Conservation (phyloP, 768 basidiomycete species). For the Russula virescens region DNA sequence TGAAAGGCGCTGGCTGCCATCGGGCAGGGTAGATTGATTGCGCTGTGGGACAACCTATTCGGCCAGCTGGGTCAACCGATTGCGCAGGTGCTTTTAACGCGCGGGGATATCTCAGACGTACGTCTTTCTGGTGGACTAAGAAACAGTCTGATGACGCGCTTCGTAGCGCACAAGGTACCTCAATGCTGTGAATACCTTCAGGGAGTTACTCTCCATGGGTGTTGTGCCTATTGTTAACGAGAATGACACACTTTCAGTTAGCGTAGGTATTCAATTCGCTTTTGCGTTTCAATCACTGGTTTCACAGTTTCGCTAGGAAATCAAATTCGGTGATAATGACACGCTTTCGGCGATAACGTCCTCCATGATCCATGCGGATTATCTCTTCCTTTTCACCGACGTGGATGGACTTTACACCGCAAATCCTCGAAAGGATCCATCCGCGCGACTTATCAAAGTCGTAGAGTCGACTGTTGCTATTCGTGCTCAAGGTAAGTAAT, state of each 20-base stretch:
- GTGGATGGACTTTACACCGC: conserved; percentile 94
- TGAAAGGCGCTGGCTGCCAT: conserved; percentile 89
- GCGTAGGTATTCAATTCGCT: conserved; percentile 48
- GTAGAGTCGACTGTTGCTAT: conserved; percentile 82
- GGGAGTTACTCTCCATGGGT: conserved; percentile 86
- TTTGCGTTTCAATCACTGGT: background rate
- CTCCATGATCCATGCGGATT: conserved; percentile 97
- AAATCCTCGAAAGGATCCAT: conserved; percentile 87
- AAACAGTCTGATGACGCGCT: background rate
- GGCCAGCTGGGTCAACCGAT: conserved; percentile 91
- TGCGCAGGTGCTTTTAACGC: conserved; percentile 88
- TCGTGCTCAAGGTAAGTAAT: conserved; percentile 61
- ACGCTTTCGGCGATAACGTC: conserved; percentile 96
- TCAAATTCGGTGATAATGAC: conserved; percentile 99
- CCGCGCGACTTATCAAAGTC: conserved; percentile 71
- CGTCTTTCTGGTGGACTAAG: conserved; percentile 24
- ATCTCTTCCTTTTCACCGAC: conserved; percentile 92
- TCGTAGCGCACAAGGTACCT: conserved; percentile 85
- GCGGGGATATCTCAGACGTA: conserved; percentile 97
- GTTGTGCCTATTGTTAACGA: conserved; percentile 98
- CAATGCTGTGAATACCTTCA: conserved; percentile 94
- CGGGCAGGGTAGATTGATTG: conserved; percentile 93
- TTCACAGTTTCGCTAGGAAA: conserved; percentile 59
- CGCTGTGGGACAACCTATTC: conserved; percentile 96
- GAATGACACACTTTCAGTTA: conserved; percentile 97